Base-by-base conservation (phyloP, 768 basidiomycete species). In the Pleurotus salmoneostramineus region DNA sequence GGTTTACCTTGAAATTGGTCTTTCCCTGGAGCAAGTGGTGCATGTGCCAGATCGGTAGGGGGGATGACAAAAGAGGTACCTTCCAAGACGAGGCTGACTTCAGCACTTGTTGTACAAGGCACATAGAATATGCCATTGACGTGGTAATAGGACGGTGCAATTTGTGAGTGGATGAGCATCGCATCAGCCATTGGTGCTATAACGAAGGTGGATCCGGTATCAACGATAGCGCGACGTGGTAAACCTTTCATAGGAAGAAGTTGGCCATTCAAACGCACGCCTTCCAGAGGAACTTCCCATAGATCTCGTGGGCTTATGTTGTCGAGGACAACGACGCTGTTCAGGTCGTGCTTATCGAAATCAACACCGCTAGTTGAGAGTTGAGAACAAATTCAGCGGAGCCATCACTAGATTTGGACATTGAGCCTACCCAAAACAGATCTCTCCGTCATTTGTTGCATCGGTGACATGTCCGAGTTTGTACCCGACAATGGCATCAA, bases 401-500 rank as follows among this genome's bases (percentile, higher is more conserved):
- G 21, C 40, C 40, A 42, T n/a, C n/a, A 42, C n/a, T 8, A 42
- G 40, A 42, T 42, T 42, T 8, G 8, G 44, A 45, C n/a, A 15
- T 8, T 40, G 37, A 40, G n/a, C 37, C 37, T 77, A 83, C 43
- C 66, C 87, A 59, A 88, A 81, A 4, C 84, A 85, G 44, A 87
- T 71, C 69, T 86, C 73, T 31, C 85, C 85, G 60, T 85, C 82
- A 62, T 80, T 80, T 61, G 69, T 66, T 57, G 74, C 70, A 62
- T 87, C 83, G 6, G 78, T 72, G 34, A 85, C 65, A 57, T 88
- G 84, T 0, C 85, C 74, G 50, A 91, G 80, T 67, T 85, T 87
- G 77, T 78, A 88, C 15, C 85, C 86, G 3, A 79, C 75, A 62
- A 89, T 83, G 1, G 83, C 77, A 27, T 27, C 21, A 27, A 27